Conservation (phyloP, 1,284 basidiomycete species). For the Cutaneotrichosporon sp. region DNA sequence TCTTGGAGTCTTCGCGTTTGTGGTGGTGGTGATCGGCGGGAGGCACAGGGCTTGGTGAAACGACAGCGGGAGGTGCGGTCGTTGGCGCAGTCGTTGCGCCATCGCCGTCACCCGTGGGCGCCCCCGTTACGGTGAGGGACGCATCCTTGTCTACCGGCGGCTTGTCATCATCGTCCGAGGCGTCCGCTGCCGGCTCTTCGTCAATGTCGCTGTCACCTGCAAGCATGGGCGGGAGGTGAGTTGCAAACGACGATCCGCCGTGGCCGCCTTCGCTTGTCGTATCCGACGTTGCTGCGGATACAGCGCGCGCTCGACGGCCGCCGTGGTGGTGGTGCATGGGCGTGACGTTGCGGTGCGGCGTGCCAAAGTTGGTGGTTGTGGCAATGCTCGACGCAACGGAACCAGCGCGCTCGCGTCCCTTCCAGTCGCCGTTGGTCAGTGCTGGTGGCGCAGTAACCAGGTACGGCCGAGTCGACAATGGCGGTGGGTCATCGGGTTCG, state of each 20-base stretch:
- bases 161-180: not conserved
- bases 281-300: conserved; percentile 1
- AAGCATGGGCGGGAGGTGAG: conserved; percentile 19
- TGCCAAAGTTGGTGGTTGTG: not conserved
- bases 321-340: not conserved
- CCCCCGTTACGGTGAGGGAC: not conserved
- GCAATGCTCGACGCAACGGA: conserved; percentile 7
- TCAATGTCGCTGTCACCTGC: conserved; percentile 12
- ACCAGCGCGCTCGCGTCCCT: conserved; percentile 14
- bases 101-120: not conserved
- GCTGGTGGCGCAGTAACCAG: conserved; percentile 39
- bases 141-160: not conserved
- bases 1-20: not conserved
- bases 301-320: conserved; percentile 1
- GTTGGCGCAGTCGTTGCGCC: too few relatives aligned
- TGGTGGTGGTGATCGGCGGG: too few relatives aligned
- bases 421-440: conserved; percentile 21
- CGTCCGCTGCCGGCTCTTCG: conserved; percentile 3
- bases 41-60: too few relatives aligned
- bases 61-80: not conserved
- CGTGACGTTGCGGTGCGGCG: conserved; percentile 7
- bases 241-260: conserved; percentile 25
- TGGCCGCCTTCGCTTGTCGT: conserved; percentile 27
- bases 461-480: conserved; percentile 16
- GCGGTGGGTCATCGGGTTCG: not conserved